Percentiles rank a stretch among this genome's conserved stretches.
Conservation (phyloP, 352 stramenopile genomes). For the Lagenidium giganteum region DNA sequence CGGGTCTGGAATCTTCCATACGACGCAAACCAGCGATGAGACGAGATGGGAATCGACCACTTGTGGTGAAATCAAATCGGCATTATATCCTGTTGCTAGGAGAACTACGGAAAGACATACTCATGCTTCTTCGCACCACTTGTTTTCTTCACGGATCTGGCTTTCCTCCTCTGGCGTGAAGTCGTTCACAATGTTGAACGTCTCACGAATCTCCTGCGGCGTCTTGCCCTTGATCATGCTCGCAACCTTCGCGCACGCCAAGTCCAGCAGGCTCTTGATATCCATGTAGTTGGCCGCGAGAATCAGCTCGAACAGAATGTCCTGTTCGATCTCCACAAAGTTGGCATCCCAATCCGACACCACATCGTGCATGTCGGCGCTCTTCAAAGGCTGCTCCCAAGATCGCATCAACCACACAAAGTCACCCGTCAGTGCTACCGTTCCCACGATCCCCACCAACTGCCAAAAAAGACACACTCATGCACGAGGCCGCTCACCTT, state of each 20-base stretch:
- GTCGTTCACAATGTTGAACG: conserved; percentile 99
- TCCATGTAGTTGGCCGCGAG: conserved; percentile 99
- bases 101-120: too few relatives aligned
- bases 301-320: conserved; percentile 99
- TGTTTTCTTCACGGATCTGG: conserved; percentile 99
- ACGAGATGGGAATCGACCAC: too few relatives aligned
- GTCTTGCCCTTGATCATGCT: conserved; percentile 97
- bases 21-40: too few relatives aligned
- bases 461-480: conserved; percentile 3
- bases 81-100: too few relatives aligned
- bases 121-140: conserved; percentile 99
- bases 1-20: too few relatives aligned
- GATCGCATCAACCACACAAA: not conserved
- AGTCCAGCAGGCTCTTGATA: conserved; percentile 95
- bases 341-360: conserved; percentile 99
- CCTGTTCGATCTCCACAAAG: conserved; percentile 99
- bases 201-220: conserved; percentile 98
- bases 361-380: conserved; percentile 97
- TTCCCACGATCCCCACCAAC: conserved; percentile 5
- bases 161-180: conserved; percentile 99
- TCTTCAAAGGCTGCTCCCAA: conserved; percentile 91
- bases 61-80: too few relatives aligned
- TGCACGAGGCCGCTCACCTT: conserved; percentile 71
- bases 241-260: conserved; percentile 89
- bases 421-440: conserved; percentile 4